phyloP scores from a whole-genome alignment of 2,329 filamentous ascomycete species.

The Aspergillus calidoustus region DNA sequence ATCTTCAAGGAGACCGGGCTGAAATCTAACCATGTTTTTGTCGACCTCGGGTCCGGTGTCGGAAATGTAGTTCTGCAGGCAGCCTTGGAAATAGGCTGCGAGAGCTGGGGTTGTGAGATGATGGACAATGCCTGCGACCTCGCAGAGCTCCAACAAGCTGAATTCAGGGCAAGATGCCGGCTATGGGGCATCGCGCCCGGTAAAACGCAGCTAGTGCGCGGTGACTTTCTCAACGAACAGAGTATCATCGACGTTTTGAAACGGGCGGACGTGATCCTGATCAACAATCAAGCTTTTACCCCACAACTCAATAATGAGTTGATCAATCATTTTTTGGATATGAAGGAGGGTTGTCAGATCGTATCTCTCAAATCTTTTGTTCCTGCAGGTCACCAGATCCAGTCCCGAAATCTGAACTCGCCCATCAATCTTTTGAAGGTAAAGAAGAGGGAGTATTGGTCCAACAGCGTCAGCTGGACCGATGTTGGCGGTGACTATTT shows the following conservation, averaged over 20 bases:
- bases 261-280: slow-evolving; percentile 90
- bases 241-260: slow-evolving; percentile 74
- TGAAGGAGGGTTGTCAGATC: slow-evolving; percentile 88
- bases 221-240: slow-evolving; percentile 78
- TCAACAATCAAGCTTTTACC: slow-evolving; percentile 97
- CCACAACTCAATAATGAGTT: slow-evolving; percentile 83
- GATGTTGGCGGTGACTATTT: slow-evolving; percentile 83
- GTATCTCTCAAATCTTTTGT: slow-evolving; percentile 93
- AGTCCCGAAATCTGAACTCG: slow-evolving; percentile 74
- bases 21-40: slow-evolving; percentile 82
- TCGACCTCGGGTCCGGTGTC: slow-evolving; percentile 93
- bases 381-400: slow-evolving; percentile 75
- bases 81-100: slow-evolving; percentile 88
- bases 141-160: slow-evolving; percentile 76
- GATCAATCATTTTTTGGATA: slow-evolving; percentile 86
- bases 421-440: slow-evolving; percentile 81
- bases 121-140: slow-evolving; percentile 88
- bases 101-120: slow-evolving; percentile 95
- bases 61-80: slow-evolving; percentile 95
- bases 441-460: slow-evolving; percentile 71
- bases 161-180: slow-evolving; percentile 82
- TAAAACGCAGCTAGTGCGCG: slow-evolving; percentile 76
- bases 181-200: slow-evolving; percentile 88
- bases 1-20: slow-evolving; percentile 80
- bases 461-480: slow-evolving; percentile 84